These are phyloP conservation scores for Calonectria honghensis DNA, from an alignment of 2,329 filamentous ascomycete species.

Conservation along the genomic window DNA sequence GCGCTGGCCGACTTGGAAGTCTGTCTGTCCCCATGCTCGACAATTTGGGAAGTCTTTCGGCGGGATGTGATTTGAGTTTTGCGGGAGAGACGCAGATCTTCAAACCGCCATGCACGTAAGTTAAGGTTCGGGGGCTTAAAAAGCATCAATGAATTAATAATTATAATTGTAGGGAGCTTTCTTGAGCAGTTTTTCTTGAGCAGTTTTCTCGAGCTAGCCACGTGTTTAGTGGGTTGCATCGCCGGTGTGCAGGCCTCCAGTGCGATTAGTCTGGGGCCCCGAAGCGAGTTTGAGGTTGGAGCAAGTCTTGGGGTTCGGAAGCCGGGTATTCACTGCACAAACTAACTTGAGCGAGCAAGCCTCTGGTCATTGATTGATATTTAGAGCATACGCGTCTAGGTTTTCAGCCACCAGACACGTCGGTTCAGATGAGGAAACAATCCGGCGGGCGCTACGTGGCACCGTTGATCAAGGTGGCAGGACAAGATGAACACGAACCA, in stretches of 20 bases:
- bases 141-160: background rate
- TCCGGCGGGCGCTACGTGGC: background rate
- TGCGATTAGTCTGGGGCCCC: background rate
- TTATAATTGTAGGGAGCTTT: too few relatives aligned
- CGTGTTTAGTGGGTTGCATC: background rate
- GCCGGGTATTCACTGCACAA: slow-evolving; percentile 2
- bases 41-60: slow-evolving; percentile 9
- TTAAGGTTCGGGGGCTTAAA: background rate
- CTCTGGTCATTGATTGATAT: background rate
- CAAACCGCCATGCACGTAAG: background rate
- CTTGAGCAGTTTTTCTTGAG: too few relatives aligned
- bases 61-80: background rate
- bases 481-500: background rate
- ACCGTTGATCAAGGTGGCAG: too few relatives aligned
- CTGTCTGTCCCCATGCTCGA: background rate
- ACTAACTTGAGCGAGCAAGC: background rate
- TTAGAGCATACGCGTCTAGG: background rate
- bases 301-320: background rate
- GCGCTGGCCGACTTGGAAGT: background rate
- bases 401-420: background rate
- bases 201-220: background rate
- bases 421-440: background rate
- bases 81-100: background rate
- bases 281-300: background rate
- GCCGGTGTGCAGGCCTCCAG: too few relatives aligned